Evolutionary conservation across 352 stramenopile species (phyloP), one percentile per base, ranked within the genome.

Genomic region (Phytophthora capsici): DNA sequence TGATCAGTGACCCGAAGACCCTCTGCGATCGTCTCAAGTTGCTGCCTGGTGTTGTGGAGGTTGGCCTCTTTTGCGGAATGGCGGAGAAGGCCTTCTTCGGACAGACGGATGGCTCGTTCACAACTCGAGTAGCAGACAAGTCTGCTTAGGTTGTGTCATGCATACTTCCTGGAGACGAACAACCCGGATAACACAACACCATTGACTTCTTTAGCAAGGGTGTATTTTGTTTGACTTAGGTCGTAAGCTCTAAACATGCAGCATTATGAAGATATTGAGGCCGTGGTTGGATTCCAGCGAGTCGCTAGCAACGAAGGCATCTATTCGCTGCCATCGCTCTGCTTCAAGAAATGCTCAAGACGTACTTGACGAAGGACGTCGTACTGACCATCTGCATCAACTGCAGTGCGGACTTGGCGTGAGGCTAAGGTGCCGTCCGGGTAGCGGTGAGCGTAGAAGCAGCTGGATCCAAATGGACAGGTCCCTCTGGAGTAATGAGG

Each of bases 11-110:
- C 54, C 84, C 88, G 16, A 77, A 83, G 53, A 62, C 69, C 41
- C 77, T 97, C 14, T 82, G 84, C 46, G 66, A 91, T 63, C 64
- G 66, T 30, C 63, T 97, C 34, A 93, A 93, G 66, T 60, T 93
- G 54, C 81, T 96, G 14, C 90, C 90, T 25, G 90, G 90, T 28
- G 86, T 97, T 41, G 88, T 96, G 41, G 90, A 95, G 60, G 91
- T 96, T 53, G 90, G 90, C 16, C 66, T 97, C 19, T 97, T 97
- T 72, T 90, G 82, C 49, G 77, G 80, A n/a, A 96, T 97, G 86
- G 90, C 84, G 34, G 73, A 81, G 50, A 96, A 96, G 71, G 90
- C 84, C 38, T 96, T 86, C 66, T 97, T 97, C 52, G 90, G 89
- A 45, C 80, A 96, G 62, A 77, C 82, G 36, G 86, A 97, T 48